These are phyloP conservation scores for Aspergillus eucalypticola DNA, from an alignment of 2,329 filamentous ascomycete species.

Conservation along the genomic window DNA sequence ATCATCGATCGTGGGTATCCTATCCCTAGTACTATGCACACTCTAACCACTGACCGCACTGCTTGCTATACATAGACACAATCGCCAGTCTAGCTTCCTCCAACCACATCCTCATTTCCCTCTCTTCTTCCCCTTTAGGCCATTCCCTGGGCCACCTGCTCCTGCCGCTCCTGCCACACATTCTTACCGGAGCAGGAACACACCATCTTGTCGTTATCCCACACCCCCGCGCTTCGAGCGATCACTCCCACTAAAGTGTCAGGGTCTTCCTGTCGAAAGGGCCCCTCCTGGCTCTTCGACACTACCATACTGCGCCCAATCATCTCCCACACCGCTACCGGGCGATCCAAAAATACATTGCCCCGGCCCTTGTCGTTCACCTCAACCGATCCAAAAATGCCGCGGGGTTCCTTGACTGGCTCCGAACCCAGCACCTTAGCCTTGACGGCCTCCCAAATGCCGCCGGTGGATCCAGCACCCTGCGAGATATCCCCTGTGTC, in stretches of 20 bases:
- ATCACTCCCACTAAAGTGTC: constrained; percentile 91
- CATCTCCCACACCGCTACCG: constrained; percentile 90
- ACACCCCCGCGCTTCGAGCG: constrained; percentile 92
- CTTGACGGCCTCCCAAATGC: constrained; percentile 69
- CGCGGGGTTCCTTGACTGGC: constrained; percentile 50
- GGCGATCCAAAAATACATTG: constrained; percentile 75
- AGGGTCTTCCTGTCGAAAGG: constrained; percentile 69
- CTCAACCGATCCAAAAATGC: constrained; percentile 71
- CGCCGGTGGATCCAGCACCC: constrained; percentile 79
- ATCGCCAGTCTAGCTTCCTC: background rate
- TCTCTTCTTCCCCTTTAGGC: constrained; percentile 53
- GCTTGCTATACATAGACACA: constrained; percentile 11
- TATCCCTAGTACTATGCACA: background rate
- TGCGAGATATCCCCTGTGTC: constrained; percentile 83
- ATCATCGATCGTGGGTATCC: background rate
- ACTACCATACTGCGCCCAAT: constrained; percentile 92
- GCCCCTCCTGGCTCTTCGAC: constrained; percentile 64
- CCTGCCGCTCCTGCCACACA: constrained; percentile 92
- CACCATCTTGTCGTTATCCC: constrained; percentile 98
- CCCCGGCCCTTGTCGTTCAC: constrained; percentile 76
- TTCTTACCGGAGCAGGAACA: constrained; percentile 98
- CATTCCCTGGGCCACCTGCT: constrained; percentile 89
- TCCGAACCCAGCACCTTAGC: constrained; percentile 41
- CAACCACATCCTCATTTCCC: background rate
- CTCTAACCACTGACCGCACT: background rate